Percentiles rank a stretch among this genome's conserved stretches.
phyloP scores from a whole-genome alignment of 768 basidiomycete genomes.

The Mycena vulgaris region DNA sequence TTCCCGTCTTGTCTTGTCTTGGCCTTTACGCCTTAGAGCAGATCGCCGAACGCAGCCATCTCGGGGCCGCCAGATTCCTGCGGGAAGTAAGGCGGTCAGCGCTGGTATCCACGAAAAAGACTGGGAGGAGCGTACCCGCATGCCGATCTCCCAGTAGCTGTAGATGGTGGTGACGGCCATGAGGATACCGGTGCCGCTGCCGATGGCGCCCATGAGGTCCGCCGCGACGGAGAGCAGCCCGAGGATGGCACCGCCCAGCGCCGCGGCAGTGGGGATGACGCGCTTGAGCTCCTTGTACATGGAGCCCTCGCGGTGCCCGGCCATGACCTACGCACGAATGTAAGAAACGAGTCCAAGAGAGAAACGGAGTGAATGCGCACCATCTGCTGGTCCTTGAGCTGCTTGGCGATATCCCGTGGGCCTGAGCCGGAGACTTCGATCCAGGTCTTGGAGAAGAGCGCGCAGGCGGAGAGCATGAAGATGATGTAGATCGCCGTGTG shows the following conservation, averaged over 20 bases:
- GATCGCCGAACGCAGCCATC: slow-evolving; percentile 84
- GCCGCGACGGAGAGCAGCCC: slow-evolving; percentile 93
- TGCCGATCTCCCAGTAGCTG: slow-evolving; percentile 97
- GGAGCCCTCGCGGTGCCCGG: slow-evolving; percentile 93
- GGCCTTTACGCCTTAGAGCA: slow-evolving; percentile 64
- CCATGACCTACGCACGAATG: slow-evolving; percentile 70
- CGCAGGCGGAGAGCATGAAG: slow-evolving; percentile 95
- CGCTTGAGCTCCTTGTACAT: slow-evolving; percentile 99
- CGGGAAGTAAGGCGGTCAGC: not conserved
- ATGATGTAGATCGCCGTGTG: slow-evolving; percentile 92
- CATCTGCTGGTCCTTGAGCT: slow-evolving; percentile 99
- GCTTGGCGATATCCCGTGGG: slow-evolving; percentile 96
- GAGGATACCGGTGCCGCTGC: slow-evolving; percentile 95
- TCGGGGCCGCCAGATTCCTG: slow-evolving; percentile 87
- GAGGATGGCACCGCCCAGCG: slow-evolving; percentile 97
- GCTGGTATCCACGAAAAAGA: not conserved
- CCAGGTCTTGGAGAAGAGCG: slow-evolving; percentile 99
- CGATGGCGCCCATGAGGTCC: slow-evolving; percentile 96
- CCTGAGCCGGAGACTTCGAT: slow-evolving; percentile 98
- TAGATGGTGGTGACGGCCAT: slow-evolving; percentile 99
- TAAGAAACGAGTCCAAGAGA: not conserved
- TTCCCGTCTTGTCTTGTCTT: not conserved
- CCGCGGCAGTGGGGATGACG: slow-evolving; percentile 97
- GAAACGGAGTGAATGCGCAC: slow-evolving; percentile 55
- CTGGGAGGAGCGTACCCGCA: slow-evolving; percentile 62